Conservation (phyloP, 768 basidiomycete genomes). For the Lentinula guzmanii region DNA sequence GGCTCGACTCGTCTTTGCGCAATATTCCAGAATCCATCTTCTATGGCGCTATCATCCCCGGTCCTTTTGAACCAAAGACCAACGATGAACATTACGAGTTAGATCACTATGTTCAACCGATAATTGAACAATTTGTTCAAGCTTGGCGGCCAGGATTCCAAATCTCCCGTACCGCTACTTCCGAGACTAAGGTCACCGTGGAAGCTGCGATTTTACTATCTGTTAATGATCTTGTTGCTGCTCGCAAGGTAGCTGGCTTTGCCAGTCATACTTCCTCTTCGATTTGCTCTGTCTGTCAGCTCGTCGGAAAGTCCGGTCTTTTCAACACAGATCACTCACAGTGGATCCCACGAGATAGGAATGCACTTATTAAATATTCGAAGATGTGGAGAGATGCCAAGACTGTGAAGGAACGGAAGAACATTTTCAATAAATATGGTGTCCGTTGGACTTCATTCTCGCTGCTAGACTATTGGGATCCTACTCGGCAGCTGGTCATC, state of each 20-base stretch:
- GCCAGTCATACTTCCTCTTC: conserved; percentile 9
- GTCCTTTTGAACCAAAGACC: conserved; percentile 26
- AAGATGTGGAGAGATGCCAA: conserved; percentile 17
- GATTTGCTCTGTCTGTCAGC: conserved; percentile 24
- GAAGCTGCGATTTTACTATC: conserved; percentile 17
- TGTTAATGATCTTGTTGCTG: conserved; percentile 23
- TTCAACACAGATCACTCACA: conserved; percentile 17
- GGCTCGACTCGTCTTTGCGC: neutral
- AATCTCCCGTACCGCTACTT: conserved; percentile 11
- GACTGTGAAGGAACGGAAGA: conserved; percentile 8
- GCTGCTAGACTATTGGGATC: neutral
- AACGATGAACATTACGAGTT: conserved; percentile 13
- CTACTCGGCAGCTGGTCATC: conserved; percentile 20
- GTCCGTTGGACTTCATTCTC: conserved; percentile 24
- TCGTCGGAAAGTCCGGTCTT: conserved; percentile 15
- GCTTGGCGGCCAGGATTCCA: conserved; percentile 24
- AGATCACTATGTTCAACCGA: conserved; percentile 26
- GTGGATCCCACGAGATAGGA: conserved; percentile 16
- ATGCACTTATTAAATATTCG: conserved; percentile 12
- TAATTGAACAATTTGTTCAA: conserved; percentile 27
- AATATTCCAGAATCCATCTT: conserved; percentile 27
- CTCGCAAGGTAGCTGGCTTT: conserved; percentile 20
- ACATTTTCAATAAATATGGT: conserved; percentile 15
- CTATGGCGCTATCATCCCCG: conserved; percentile 28
- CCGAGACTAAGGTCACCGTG: conserved; percentile 7